These are phyloP conservation scores for Vavraia culicis DNA, from an alignment of 371 early-diverging fungal genomes.

Conservation along the genomic window DNA sequence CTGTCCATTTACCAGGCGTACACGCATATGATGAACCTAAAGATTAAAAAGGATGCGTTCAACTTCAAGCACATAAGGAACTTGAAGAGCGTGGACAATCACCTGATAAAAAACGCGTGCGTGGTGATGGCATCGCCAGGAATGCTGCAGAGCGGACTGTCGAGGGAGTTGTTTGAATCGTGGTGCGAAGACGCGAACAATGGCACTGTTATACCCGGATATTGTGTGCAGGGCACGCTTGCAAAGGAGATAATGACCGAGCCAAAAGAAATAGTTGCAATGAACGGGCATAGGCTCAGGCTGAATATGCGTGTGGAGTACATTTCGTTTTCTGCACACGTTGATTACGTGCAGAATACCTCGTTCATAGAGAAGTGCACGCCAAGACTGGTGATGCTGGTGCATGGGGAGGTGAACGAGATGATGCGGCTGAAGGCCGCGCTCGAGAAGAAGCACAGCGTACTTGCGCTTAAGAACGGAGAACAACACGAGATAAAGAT, in stretches of 20 bases:
- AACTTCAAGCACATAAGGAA: slow-evolving; percentile 70
- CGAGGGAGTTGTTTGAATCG: slow-evolving; percentile 56
- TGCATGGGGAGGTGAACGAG: slow-evolving; percentile 91
- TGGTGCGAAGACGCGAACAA: slow-evolving; percentile 67
- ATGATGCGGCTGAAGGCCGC: slow-evolving; percentile 85
- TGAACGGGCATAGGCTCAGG: slow-evolving; percentile 67
- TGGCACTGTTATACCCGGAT: slow-evolving; percentile 58
- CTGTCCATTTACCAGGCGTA: slow-evolving; percentile 80
- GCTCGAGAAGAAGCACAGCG: slow-evolving; percentile 57
- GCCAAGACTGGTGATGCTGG: slow-evolving; percentile 77
- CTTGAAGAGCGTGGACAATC: slow-evolving; percentile 50
- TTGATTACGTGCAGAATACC: slow-evolving; percentile 89
- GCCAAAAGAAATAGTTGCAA: slow-evolving; percentile 61
- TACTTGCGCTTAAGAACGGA: slow-evolving; percentile 51
- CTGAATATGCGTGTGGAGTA: slow-evolving; percentile 74
- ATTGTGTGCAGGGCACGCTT: slow-evolving; percentile 72
- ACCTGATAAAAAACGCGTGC: no score
- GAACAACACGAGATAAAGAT: no score
- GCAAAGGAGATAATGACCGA: slow-evolving; percentile 80
- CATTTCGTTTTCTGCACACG: slow-evolving; percentile 95
- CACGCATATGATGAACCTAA: slow-evolving; percentile 62
- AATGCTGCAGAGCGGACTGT: slow-evolving; percentile 52
- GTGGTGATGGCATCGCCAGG: slow-evolving; percentile 71
- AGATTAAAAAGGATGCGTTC: slow-evolving; percentile 58
- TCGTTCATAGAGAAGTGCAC: slow-evolving; percentile 86